phyloP scores from a whole-genome alignment of 2,329 filamentous ascomycete species.

The Sporothrix schenckii region DNA sequence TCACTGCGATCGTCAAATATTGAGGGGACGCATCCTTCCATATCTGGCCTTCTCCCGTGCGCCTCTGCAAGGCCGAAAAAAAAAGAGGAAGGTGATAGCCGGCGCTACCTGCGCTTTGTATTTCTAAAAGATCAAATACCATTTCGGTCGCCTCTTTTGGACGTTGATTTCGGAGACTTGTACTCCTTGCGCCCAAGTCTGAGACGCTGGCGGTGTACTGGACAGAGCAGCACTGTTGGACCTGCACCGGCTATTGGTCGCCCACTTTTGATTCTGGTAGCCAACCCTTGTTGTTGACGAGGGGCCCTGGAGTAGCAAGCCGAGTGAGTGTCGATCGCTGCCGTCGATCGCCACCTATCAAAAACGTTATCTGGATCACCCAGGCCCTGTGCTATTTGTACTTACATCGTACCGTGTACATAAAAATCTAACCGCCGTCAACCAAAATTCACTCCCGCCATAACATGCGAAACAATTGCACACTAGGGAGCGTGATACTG shows the following conservation, averaged over 20 bases:
- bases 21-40: constrained; percentile 27
- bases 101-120: not conserved
- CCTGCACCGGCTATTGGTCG: constrained; percentile 8
- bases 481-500: not conserved
- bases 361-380: constrained; percentile 22
- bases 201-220: constrained; percentile 8
- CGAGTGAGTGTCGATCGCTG: constrained; percentile 15
- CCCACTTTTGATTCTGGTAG: constrained; percentile 20
- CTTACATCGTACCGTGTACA: not conserved
- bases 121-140: not conserved
- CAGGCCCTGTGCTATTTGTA: not conserved
- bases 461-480: not conserved
- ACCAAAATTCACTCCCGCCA: not conserved
- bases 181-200: not conserved
- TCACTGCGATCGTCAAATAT: constrained; percentile 22
- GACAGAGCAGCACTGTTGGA: not conserved
- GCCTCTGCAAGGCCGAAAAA: not conserved
- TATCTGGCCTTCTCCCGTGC: constrained; percentile 23
- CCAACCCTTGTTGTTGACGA: not conserved
- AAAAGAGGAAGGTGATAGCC: not conserved
- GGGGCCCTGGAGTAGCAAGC: not conserved
- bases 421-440: too few species aligned
- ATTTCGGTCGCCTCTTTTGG: constrained; percentile 9
- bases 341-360: constrained; percentile 17
- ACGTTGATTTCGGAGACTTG: not conserved